phyloP scores from a whole-genome alignment of 805 yeast genomes.

The Wickerhamiella azymoides region DNA sequence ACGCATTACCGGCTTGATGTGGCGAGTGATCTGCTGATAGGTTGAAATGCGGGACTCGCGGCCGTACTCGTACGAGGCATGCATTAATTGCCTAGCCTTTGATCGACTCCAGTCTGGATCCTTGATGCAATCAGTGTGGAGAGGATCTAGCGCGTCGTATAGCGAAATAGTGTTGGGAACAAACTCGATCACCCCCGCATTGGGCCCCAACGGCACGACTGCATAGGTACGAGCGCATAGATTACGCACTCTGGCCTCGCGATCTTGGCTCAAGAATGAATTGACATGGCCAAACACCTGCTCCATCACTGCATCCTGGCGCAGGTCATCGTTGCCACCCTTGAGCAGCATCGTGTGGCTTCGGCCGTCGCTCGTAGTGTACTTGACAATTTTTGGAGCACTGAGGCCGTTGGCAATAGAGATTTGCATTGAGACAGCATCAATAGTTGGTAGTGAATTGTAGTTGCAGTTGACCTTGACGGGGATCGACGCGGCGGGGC shows the following conservation, averaged over 20 bases:
- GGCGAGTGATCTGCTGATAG: slow-evolving; percentile 35
- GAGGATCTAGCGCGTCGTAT: slow-evolving; percentile 48
- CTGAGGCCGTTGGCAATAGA: slow-evolving; percentile 77
- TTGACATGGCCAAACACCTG: slow-evolving; percentile 89
- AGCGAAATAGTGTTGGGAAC: slow-evolving; percentile 65
- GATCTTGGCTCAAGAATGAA: slow-evolving; percentile 40
- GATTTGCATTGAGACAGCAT: slow-evolving; percentile 33
- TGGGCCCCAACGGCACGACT: slow-evolving; percentile 80
- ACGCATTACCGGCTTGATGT: slow-evolving; percentile 54
- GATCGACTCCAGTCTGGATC: slow-evolving; percentile 36
- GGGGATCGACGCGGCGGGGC: slow-evolving; percentile 45
- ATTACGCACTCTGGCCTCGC: slow-evolving; percentile 40
- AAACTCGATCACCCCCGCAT: slow-evolving; percentile 80
- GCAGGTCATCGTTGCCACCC: slow-evolving; percentile 77
- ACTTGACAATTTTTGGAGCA: slow-evolving; percentile 62
- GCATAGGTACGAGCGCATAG: slow-evolving; percentile 68
- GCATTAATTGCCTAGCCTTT: slow-evolving; percentile 40
- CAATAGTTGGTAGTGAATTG: slow-evolving; percentile 34
- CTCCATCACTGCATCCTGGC: slow-evolving; percentile 97
- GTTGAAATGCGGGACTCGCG: slow-evolving; percentile 18
- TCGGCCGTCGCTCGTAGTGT: slow-evolving; percentile 44
- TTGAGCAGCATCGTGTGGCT: slow-evolving; percentile 52
- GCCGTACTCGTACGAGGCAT: slow-evolving; percentile 29
- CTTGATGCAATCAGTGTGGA: slow-evolving; percentile 34
- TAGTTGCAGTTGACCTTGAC: slow-evolving; percentile 35